Conservation (phyloP, 306 rosid species). For the Gynostemma pentaphyllum region DNA sequence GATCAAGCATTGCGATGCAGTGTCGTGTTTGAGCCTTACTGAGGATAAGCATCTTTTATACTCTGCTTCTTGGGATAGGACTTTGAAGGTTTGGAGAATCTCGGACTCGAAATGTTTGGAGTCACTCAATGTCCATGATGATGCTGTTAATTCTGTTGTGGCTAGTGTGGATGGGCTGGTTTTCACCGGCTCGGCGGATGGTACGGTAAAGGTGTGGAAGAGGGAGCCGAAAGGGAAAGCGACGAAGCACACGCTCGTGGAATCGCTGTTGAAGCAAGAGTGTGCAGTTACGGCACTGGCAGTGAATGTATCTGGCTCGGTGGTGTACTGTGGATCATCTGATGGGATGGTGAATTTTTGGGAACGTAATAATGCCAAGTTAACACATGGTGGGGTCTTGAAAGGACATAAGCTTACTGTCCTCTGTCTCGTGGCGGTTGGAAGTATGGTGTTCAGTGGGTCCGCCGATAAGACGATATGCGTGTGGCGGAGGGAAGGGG, state of each 20-base stretch:
- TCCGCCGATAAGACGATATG: conserved; percentile 87
- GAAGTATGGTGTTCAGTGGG: conserved; percentile 57
- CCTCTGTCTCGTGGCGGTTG: conserved; percentile 55
- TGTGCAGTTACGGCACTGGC: conserved; percentile 79
- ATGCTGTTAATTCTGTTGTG: conserved; percentile 76
- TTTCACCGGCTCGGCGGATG: conserved; percentile 84
- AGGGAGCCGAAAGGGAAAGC: conserved; percentile 38
- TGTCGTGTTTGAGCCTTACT: conserved; percentile 64
- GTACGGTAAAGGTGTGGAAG: conserved; percentile 72
- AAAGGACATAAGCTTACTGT: conserved; percentile 75
- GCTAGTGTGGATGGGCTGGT: conserved; percentile 37
- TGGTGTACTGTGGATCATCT: conserved; percentile 68
- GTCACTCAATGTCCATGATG: conserved; percentile 62
- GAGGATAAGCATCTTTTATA: conserved; percentile 35
- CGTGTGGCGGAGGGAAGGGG: conserved; percentile 64
- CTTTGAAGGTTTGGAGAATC: conserved; percentile 70
- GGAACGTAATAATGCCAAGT: conserved; percentile 39
- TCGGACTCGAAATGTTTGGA: conserved; percentile 64
- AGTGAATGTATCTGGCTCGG: conserved; percentile 23
- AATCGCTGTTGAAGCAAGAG: conserved; percentile 64
- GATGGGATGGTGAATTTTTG: conserved; percentile 80
- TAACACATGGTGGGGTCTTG: conserved; percentile 56
- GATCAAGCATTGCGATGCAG: conserved; percentile 83
- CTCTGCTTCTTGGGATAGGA: conserved; percentile 85
- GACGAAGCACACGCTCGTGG: conserved; percentile 33